These are phyloP conservation scores for Protomyces macrosporus DNA, from an alignment of 1,139 yeast genomes.

Conservation along the genomic window DNA sequence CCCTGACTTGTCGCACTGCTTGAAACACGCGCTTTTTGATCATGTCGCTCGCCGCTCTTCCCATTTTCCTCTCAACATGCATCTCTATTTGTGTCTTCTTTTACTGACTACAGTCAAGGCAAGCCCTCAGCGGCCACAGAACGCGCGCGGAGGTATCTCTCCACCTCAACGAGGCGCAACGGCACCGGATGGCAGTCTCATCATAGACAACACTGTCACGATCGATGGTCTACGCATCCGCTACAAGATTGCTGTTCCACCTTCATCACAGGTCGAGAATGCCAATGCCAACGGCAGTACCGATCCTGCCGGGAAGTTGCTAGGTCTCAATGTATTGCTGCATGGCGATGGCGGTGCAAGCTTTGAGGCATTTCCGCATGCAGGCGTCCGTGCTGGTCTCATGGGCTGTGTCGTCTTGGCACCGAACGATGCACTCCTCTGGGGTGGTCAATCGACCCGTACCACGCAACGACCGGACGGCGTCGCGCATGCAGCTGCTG, in stretches of 20 bases:
- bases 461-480: constrained; percentile 12
- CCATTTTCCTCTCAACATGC: background rate
- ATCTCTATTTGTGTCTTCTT: background rate
- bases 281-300: background rate
- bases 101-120: background rate
- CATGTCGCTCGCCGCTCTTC: background rate
- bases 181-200: constrained; percentile 12
- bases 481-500: constrained; percentile 16
- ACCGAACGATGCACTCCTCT: constrained; percentile 16
- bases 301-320: background rate
- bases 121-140: background rate
- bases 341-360: constrained; percentile 21
- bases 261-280: background rate
- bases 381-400: constrained; percentile 9
- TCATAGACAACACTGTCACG: constrained; percentile 1
- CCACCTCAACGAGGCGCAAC: background rate
- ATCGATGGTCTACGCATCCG: constrained; percentile 6
- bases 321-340: constrained; percentile 16
- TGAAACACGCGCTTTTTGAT: background rate
- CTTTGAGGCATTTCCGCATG: constrained; percentile 12
- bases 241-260: constrained; percentile 11
- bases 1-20: background rate
- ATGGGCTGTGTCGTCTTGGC: constrained; percentile 19
- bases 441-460: constrained; percentile 22
- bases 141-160: background rate